Conservation (phyloP, 2,329 filamentous ascomycete species). For the Ustulina deusta region DNA sequence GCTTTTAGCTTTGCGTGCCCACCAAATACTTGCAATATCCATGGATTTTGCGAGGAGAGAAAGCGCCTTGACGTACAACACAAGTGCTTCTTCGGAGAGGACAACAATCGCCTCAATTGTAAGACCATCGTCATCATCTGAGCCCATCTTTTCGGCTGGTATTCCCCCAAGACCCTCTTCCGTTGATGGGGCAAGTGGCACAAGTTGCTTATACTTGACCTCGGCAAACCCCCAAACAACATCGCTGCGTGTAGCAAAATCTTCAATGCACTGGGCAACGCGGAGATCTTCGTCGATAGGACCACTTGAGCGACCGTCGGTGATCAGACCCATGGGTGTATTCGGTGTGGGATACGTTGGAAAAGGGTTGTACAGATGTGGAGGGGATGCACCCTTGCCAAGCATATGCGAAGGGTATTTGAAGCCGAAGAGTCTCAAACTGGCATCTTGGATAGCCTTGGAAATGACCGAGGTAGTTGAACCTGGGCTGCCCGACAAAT, state of each 20-base stretch:
- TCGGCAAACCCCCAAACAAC: constrained; percentile 98
- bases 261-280: constrained; percentile 85
- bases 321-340: constrained; percentile 70
- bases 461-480: constrained; percentile 92
- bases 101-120: constrained; percentile 87
- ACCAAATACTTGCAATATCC: constrained; percentile 95
- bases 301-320: constrained; percentile 71
- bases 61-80: constrained; percentile 95
- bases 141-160: constrained; percentile 63
- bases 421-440: constrained; percentile 77
- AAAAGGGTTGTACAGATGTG: constrained; percentile 82
- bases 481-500: constrained; percentile 73
- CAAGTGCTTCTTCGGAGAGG: constrained; percentile 92
- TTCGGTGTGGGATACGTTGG: constrained; percentile 83
- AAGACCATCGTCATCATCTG: constrained; percentile 79
- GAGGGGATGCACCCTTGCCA: constrained; percentile 76
- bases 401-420: constrained; percentile 73
- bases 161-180: constrained; percentile 76
- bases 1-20: constrained; percentile 80
- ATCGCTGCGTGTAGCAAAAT: constrained; percentile 91
- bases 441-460: constrained; percentile 95
- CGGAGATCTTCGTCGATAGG: constrained; percentile 82
- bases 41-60: constrained; percentile 92
- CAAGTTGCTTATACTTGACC: constrained; percentile 97
- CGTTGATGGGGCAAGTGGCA: constrained; percentile 84